Evolutionary conservation across 2,329 filamentous ascomycete genomes (phyloP).

Genomic region (Colletotrichum tamarilloi): DNA sequence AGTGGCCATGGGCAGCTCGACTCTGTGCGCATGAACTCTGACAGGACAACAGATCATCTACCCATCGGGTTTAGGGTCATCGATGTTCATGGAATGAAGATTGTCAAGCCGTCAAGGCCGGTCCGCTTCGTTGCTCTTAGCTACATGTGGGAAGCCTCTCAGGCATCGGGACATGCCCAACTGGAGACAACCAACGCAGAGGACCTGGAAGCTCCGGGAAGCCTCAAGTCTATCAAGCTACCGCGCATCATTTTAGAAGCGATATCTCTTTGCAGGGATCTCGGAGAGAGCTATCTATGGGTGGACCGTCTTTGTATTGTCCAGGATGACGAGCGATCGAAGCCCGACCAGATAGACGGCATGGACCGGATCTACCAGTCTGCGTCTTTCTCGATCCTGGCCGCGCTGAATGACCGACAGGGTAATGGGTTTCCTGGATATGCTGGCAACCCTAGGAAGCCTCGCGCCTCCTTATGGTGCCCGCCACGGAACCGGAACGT

Average conservation of each 20-base stretch:
- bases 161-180: not conserved
- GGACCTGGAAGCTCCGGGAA: constrained; percentile 36
- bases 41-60: not conserved
- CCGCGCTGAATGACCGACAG: constrained; percentile 50
- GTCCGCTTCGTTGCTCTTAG: constrained; percentile 56
- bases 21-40: not conserved
- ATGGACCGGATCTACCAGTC: constrained; percentile 58
- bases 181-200: constrained; percentile 41
- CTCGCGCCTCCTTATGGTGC: constrained; percentile 12
- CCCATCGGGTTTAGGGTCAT: constrained; percentile 41
- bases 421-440: constrained; percentile 12
- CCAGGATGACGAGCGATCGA: constrained; percentile 53
- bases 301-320: constrained; percentile 57
- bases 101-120: constrained; percentile 48
- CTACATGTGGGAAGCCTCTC: constrained; percentile 50
- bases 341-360: constrained; percentile 50
- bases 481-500: constrained; percentile 15
- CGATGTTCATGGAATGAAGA: constrained; percentile 49
- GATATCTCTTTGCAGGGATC: constrained; percentile 54
- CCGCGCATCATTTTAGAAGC: constrained; percentile 55
- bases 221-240: constrained; percentile 35
- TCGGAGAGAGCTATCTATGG: constrained; percentile 56
- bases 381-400: constrained; percentile 55
- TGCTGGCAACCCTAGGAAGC: not conserved
- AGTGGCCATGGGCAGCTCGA: not conserved